Base-by-base conservation (phyloP, 208 protist genomes). In the Porcisia deanei region DNA sequence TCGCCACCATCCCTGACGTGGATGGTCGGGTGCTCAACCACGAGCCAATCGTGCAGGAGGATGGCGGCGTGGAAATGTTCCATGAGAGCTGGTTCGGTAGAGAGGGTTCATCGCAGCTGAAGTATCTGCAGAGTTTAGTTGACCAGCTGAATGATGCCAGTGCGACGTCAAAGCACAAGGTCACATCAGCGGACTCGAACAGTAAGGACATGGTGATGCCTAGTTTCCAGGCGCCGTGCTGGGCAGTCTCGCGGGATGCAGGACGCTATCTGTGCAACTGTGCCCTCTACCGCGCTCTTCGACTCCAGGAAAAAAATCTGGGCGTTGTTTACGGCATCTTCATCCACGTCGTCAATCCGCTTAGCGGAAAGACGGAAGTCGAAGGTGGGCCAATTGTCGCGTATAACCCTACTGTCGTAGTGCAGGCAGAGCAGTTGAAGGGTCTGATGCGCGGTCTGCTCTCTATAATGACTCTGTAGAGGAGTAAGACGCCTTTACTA, bases 201-300 rank as follows among this genome's bases (percentile, higher is more conserved):
- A 34, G 68, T 4, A 66, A 61, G 14, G 80, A 55, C 52, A 78
- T 83, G 75, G 57, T 74, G 71, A 86, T 86, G 85, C 85, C 85
- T 10, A 34, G 9, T 3, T 86, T 83, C 25, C 77, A 82, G 71
- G 22, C 53, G 1, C 86, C 89, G 10, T 53, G 47, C 55, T 93
- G 86, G 87, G 66, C 79, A 18, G 79, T 93, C 20, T 94, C 89
- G 14, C 72, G 69, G 58, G 71, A 93, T 55, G 91, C 89, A 5
- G 91, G 89, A 2, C 84, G 88, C 16, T 94, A 94, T 71, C 71
- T 93, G 54, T 96, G 89, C 77, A 94, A 96, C 77, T 94, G 80
- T 59, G 70, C 81, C 25, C 81, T 96, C 22, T 96, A 94, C 72
- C 71, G 77, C 34, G 77, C 79, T 12, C 60, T 93, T 43, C 54